Conservation (phyloP, 2,329 filamentous ascomycete genomes). For the Didymella lethalis region DNA sequence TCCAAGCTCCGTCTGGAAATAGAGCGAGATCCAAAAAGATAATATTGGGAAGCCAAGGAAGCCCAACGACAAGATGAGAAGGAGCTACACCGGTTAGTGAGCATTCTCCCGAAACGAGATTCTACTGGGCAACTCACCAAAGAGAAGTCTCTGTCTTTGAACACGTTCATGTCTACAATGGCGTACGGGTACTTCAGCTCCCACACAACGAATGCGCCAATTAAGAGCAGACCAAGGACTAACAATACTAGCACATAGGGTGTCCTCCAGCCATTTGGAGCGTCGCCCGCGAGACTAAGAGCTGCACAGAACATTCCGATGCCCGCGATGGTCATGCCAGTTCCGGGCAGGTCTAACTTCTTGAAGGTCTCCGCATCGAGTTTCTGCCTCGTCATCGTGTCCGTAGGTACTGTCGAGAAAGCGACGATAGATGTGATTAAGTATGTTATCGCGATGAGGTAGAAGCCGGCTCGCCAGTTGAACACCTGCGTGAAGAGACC, state of each 20-base stretch:
- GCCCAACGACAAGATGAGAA: conserved; percentile 65
- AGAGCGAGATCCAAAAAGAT: conserved; percentile 70
- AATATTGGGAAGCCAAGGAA: conserved; percentile 69
- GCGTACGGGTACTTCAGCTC: conserved; percentile 61
- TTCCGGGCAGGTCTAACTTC: conserved; percentile 68
- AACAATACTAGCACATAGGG: conserved; percentile 69
- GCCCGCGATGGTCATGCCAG: conserved; percentile 67
- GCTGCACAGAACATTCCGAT: conserved; percentile 71
- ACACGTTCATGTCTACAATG: conserved; percentile 63
- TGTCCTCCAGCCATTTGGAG: conserved; percentile 68
- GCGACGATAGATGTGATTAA: conserved; percentile 65
- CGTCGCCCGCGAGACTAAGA: conserved; percentile 62
- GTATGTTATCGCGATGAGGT: conserved; percentile 70
- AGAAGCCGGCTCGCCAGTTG: conserved; percentile 70
- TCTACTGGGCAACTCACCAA: conserved; percentile 53
- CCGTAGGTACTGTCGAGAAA: conserved; percentile 68
- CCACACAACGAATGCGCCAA: conserved; percentile 68
- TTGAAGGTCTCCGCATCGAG: conserved; percentile 60
- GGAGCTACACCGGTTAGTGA: conserved; percentile 53
- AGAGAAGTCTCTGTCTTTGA: conserved; percentile 70
- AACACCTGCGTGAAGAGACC: conserved; percentile 68
- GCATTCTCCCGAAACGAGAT: background rate
- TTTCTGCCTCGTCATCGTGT: conserved; percentile 57
- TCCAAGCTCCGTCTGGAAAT: conserved; percentile 65
- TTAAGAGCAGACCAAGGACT: conserved; percentile 64